Conservation (phyloP, 1,139 yeast genomes). For the Hyphopichia khmerensis region DNA sequence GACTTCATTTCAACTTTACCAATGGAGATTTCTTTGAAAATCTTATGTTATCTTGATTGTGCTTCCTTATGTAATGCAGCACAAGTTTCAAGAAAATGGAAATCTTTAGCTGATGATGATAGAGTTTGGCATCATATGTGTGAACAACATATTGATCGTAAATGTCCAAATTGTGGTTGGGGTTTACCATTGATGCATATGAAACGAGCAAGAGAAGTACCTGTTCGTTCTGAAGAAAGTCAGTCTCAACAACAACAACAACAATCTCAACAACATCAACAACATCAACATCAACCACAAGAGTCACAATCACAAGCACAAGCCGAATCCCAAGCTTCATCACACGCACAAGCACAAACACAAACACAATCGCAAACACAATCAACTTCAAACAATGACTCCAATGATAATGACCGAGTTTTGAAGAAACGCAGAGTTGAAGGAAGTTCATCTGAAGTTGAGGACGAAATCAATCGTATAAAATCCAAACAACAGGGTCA, state of each 20-base stretch:
- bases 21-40: slow-evolving; percentile 77
- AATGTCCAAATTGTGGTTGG: slow-evolving; percentile 99
- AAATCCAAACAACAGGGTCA: slow-evolving; percentile 8
- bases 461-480: slow-evolving; percentile 11
- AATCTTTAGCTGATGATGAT: slow-evolving; percentile 88
- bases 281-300: background rate
- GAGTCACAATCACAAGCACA: background rate
- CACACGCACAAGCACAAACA: background rate
- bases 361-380: background rate
- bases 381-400: background rate
- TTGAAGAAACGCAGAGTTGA: slow-evolving; percentile 2
- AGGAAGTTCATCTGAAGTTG: slow-evolving; percentile 10
- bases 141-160: slow-evolving; percentile 94
- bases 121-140: slow-evolving; percentile 98
- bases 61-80: slow-evolving; percentile 90
- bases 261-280: background rate
- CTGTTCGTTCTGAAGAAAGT: slow-evolving; percentile 20
- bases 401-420: slow-evolving; percentile 1
- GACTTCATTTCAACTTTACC: slow-evolving; percentile 88
- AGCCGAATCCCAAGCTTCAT: background rate
- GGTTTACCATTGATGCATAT: slow-evolving; percentile 90
- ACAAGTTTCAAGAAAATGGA: slow-evolving; percentile 86
- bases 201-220: slow-evolving; percentile 63
- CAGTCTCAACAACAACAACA: background rate
- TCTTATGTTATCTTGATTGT: slow-evolving; percentile 87